These are phyloP conservation scores for Apiospora koreana DNA, from an alignment of 2,329 filamentous ascomycete species.

Conservation along the genomic window DNA sequence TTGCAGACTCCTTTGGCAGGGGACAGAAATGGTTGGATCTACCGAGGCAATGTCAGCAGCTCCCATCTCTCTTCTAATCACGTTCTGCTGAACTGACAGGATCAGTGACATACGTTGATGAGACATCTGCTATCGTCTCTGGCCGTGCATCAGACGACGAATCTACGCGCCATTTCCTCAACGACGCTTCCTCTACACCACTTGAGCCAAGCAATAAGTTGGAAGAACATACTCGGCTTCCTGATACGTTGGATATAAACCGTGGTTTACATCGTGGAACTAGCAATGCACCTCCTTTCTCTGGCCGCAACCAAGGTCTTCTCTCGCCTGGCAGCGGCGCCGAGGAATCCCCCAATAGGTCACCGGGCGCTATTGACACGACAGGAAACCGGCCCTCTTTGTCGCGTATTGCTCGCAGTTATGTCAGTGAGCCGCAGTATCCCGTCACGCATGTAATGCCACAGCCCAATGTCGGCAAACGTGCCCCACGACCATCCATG, in stretches of 20 bases:
- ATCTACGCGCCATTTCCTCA: constrained; percentile 19
- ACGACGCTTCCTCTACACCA: not conserved
- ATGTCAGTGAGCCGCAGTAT: not conserved
- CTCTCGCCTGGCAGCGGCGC: not conserved
- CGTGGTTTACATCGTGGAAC: not conserved
- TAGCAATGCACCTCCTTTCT: not conserved
- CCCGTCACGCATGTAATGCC: not conserved
- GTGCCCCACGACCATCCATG: constrained; percentile 27
- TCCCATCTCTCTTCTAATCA: not conserved
- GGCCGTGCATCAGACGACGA: constrained; percentile 25
- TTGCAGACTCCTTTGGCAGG: constrained; percentile 27
- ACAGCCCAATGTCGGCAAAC: constrained; percentile 12
- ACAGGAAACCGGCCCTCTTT: not conserved
- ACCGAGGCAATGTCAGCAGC: constrained; percentile 21
- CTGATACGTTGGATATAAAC: not conserved
- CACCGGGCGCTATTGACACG: not conserved
- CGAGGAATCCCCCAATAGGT: not conserved
- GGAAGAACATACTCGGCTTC: not conserved
- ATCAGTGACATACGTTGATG: constrained; percentile 33
- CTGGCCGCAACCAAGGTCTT: not conserved
- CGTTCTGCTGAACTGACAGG: not conserved
- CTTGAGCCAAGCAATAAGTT: not conserved
- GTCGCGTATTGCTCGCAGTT: not conserved
- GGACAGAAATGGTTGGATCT: constrained; percentile 32
- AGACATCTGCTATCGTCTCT: constrained; percentile 26